Evolutionary conservation across 768 basidiomycete genomes (phyloP), one percentile per base, ranked within the genome.

Genomic region (Mycena vitilis): DNA sequence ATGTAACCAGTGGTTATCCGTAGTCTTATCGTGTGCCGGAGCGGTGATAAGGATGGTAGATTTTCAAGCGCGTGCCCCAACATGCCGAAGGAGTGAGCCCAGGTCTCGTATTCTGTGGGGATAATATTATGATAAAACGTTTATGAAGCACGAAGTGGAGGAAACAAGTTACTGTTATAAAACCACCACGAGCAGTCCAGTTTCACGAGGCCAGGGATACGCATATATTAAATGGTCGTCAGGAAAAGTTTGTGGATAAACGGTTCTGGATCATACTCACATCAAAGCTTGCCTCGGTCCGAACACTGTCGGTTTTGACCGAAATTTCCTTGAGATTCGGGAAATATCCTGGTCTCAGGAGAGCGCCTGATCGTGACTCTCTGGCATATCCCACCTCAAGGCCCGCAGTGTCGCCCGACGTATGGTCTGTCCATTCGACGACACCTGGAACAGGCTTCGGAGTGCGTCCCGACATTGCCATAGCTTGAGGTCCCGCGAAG

Each of bases 281-380:
- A 60, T 60, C 22, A 10, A 60, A 60, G 9, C 6, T 25, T 8
- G 36, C 37, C 9, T 34, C 18, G 4, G 30, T 23, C 20, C 34
- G 3, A 30, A 30, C n/a, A 8, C 7, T 18, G 40, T 40, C 40
- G n/a, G 30, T 11, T 8, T 34, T 0, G 59, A 60, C n/a, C 4
- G 59, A 60, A n/a, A 60, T 23, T 48, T 60, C 47, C 37, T 60
- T 48, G 18, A 60, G 59, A 49, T 49, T 36, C n/a, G 59, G 59
- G 23, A 60, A 60, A 37, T 49, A 48, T 15, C 37, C 34, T 7
- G 37, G 47, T 13, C 2, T 38, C 7, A 36, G 45, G 5, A 60
- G 36, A 60, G n/a, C 20, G 8, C 22, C 8, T 48, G 9, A 23
- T 30, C 30, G 30, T 30, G 30, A 30, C n/a, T 48, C 5, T 60